phyloP scores from a whole-genome alignment of 2,329 filamentous ascomycete species.

The Exserohilum rostratum region DNA sequence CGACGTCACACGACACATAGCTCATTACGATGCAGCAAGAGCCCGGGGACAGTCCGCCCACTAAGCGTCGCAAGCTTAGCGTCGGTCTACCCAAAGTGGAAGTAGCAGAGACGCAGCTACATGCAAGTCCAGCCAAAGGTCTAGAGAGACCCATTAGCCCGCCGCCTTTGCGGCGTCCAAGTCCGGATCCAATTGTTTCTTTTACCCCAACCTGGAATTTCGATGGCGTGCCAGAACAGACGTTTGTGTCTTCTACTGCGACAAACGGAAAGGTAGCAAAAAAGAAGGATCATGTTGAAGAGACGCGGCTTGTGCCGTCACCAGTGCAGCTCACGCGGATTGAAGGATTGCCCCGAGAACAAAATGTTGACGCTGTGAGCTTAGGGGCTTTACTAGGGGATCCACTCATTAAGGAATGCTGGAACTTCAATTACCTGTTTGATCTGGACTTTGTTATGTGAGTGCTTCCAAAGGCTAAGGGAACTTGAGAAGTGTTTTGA shows the following conservation, averaged over 20 bases:
- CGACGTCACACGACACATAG: background rate
- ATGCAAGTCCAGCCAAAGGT: slow-evolving; percentile 7
- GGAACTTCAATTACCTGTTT: slow-evolving; percentile 73
- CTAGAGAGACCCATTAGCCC: slow-evolving; percentile 40
- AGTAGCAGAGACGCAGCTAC: slow-evolving; percentile 1
- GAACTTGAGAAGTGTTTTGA: background rate
- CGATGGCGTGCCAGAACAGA: slow-evolving; percentile 22
- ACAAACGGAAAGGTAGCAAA: background rate
- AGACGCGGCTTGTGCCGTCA: slow-evolving; percentile 55
- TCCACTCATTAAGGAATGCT: slow-evolving; percentile 73
- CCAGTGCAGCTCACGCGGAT: slow-evolving; percentile 76
- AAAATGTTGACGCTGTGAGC: slow-evolving; percentile 70
- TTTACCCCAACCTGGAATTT: slow-evolving; percentile 22
- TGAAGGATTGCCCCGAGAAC: slow-evolving; percentile 62
- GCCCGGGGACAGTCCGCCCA: slow-evolving; percentile 13
- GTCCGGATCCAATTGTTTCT: background rate
- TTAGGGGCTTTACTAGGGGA: slow-evolving; percentile 74
- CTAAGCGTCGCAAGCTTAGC: slow-evolving; percentile 38
- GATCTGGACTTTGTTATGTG: slow-evolving; percentile 67
- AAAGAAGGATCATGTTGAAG: background rate
- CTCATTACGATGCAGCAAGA: slow-evolving; percentile 13
- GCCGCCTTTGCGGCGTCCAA: slow-evolving; percentile 24
- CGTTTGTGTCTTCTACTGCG: background rate
- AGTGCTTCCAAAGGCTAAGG: slow-evolving; percentile 8
- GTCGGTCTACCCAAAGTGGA: slow-evolving; percentile 7